Percentiles rank a stretch among this genome's conserved stretches.
Conservation (phyloP, 2,329 filamentous ascomycete genomes). For the Xylariales sp. region DNA sequence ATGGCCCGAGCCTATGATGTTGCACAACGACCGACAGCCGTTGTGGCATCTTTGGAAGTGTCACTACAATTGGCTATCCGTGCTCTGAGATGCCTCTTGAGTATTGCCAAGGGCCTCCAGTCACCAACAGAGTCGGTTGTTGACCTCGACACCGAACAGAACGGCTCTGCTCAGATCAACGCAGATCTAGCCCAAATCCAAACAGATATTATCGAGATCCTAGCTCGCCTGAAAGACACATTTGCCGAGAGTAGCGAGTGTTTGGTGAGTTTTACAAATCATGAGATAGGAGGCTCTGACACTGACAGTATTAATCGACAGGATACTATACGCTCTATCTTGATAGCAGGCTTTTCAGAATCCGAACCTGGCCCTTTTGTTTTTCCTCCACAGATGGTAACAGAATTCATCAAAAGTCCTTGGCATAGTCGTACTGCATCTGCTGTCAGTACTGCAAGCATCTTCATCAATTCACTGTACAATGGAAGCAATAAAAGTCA, state of each 20-base stretch:
- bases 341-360: slow-evolving; percentile 73
- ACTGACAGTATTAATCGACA: too few relatives aligned
- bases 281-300: too few relatives aligned
- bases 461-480: slow-evolving; percentile 59
- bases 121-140: slow-evolving; percentile 62
- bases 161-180: slow-evolving; percentile 7
- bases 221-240: slow-evolving; percentile 38
- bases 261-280: slow-evolving; percentile 12
- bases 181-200: slow-evolving; percentile 32
- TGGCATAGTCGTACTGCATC: slow-evolving; percentile 62
- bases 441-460: slow-evolving; percentile 67
- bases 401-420: slow-evolving; percentile 57
- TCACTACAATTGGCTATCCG: slow-evolving; percentile 46
- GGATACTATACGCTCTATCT: slow-evolving; percentile 66
- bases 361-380: slow-evolving; percentile 72
- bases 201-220: slow-evolving; percentile 38
- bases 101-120: slow-evolving; percentile 69
- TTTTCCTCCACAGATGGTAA: slow-evolving; percentile 61
- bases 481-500: slow-evolving; percentile 35
- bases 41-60: slow-evolving; percentile 31
- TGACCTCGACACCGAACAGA: slow-evolving; percentile 56
- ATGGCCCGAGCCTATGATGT: slow-evolving; percentile 23
- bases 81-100: slow-evolving; percentile 63
- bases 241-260: slow-evolving; percentile 57
- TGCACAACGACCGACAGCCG: slow-evolving; percentile 16